phyloP scores from a whole-genome alignment of 306 rosid genomes.

The Alnus glutinosa region DNA sequence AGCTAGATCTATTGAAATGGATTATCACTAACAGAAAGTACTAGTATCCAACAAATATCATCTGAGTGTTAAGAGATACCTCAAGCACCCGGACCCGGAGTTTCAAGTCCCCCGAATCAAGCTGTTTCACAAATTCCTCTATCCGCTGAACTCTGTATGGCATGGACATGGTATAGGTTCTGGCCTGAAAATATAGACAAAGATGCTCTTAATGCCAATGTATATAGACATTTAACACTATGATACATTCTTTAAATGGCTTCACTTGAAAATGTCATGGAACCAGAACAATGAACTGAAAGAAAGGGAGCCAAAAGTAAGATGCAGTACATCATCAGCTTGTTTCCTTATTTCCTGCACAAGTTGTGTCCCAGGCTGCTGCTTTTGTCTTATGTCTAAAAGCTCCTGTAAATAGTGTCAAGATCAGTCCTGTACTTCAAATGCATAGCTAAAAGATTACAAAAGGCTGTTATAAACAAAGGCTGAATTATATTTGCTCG shows the following conservation, averaged over 20 bases:
- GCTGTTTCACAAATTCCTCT: conserved; percentile 85
- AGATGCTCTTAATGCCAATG: background rate
- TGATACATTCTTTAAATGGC: background rate
- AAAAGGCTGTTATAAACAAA: conserved; percentile 2
- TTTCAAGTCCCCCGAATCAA: conserved; percentile 84
- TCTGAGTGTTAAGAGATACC: conserved; percentile 43
- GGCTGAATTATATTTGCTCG: background rate
- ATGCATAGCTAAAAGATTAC: background rate
- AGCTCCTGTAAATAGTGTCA: conserved; percentile 63
- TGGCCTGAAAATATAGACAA: conserved; percentile 52
- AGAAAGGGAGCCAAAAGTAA: conserved; percentile 10
- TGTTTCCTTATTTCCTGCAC: conserved; percentile 85
- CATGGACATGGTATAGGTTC: conserved; percentile 87
- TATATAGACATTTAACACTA: background rate
- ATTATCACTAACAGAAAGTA: background rate
- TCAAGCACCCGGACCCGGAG: conserved; percentile 94
- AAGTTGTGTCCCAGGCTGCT: conserved; percentile 54
- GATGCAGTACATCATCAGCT: conserved; percentile 69
- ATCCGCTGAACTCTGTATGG: conserved; percentile 91
- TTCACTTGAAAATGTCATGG: background rate
- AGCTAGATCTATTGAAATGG: background rate
- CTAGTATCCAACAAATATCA: background rate
- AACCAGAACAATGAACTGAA: conserved; percentile 23
- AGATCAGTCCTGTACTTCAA: conserved; percentile 16
- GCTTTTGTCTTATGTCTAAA: conserved; percentile 72